Evolutionary conservation across 1,284 basidiomycete species (phyloP), one percentile per base, ranked within the genome.

Genomic region (Ustilago sp.): DNA sequence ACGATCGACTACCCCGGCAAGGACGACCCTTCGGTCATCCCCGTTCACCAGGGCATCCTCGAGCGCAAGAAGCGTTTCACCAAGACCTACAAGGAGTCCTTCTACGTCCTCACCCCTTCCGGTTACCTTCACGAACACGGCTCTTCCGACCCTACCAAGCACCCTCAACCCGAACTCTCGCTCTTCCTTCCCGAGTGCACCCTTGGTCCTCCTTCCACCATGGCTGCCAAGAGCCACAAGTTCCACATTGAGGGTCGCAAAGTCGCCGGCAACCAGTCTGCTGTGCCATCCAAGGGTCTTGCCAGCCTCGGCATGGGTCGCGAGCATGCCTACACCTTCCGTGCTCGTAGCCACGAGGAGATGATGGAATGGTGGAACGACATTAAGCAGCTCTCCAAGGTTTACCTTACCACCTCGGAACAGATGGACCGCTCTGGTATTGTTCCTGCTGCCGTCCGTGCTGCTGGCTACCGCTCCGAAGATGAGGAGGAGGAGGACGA

Each of bases 301-400:
- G 87, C 89, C 69, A 90, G 91, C 80, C 83, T 89, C 67, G 87
- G 88, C 69, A 86, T 88, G 68, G 85, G 87, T 65, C 87, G 86
- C 74, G 89, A 89, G 65, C 88, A 88, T 68, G 94, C 94, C 31
- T 98, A 93, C 91, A 94, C 92, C 53, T 98, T 99, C 90, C 91
- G 95, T 59, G 91, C 93, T 51, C 89, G 95, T 74, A 92, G 91
- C 78, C 91, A 94, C 84, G 95, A 98, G 79, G 96, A 98, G 85
- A 94, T 98, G 93, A 95, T 98, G 94, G 96, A 98, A 88, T 98
- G 97, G 93, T 99, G 97, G 96, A 98, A 98, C 87, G 97, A 98
- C 87, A 89, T 97, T 63, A 89, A 95, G 81, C 97, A 98, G 94
- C 89, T 99, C 66, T 95, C 94, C 85, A 95, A 95, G 68, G 89